Evolutionary conservation across 768 basidiomycete genomes (phyloP).

Genomic region (Auricularia cornea): DNA sequence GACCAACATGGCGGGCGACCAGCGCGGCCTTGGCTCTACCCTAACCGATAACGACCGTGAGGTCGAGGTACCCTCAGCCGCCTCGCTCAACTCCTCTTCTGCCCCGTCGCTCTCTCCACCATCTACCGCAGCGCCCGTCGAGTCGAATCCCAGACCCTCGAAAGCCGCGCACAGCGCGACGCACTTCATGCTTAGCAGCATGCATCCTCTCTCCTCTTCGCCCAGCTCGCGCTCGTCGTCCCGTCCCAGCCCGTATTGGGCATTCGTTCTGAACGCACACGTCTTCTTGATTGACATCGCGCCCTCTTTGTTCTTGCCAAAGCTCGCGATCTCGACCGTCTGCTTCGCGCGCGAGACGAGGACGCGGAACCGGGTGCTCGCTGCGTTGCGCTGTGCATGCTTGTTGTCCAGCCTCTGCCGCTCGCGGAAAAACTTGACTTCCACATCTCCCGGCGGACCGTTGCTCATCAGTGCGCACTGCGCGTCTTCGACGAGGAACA

Average conservation of each 20-base stretch:
- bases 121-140: not conserved
- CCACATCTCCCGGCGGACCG: constrained; percentile 38
- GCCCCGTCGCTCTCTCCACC: not conserved
- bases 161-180: not conserved
- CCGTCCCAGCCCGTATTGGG: not conserved
- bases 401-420: too few relatives aligned
- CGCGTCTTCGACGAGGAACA: constrained; percentile 29
- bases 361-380: not conserved
- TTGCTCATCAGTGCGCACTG: constrained; percentile 49
- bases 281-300: not conserved
- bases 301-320: not conserved
- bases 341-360: not conserved
- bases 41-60: not conserved
- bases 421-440: constrained; percentile 25
- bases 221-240: not conserved
- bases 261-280: not conserved
- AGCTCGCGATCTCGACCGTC: not conserved
- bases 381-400: too few relatives aligned
- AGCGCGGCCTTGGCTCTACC: not conserved
- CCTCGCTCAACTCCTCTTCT: not conserved
- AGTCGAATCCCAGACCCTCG: not conserved
- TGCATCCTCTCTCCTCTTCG: not conserved
- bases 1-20: not conserved
- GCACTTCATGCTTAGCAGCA: not conserved
- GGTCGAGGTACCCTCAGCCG: not conserved